Evolutionary conservation across 768 basidiomycete genomes (phyloP), one percentile per base, ranked within the genome.

Genomic region (Boletus fagicola): DNA sequence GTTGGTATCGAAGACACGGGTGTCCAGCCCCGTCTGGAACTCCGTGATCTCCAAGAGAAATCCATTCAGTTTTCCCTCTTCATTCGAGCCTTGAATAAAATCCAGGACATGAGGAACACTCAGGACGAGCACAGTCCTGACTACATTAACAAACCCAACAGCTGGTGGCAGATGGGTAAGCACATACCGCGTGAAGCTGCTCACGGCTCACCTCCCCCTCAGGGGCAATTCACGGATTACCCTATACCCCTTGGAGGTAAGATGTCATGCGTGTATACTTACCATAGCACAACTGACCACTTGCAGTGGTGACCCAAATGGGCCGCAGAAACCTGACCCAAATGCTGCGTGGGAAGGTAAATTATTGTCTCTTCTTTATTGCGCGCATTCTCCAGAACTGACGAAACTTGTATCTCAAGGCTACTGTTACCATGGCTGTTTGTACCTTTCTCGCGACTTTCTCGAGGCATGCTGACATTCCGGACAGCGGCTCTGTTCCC

Each of bases 111-210:
- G 64, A 53, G 5, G 10, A 53, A 33, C 35, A 16, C 33, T 4
- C 3, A 40, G 6, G 20, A 55, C n/a, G n/a, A 1, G 1, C 15
- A 50, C 4, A 53, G 51, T 39, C 47, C 62, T 20, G 26, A 55
- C 24, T 63, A 46, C 31, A 16, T 56, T 3, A 47, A 65, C 6
- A 65, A 62, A 0, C 64, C 64, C 15, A 65, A 65, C 47, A 59
- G 64, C 20, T 65, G 57, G 57, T 65, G 60, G 64, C 64, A 66
- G 35, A 59, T 65, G 0, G 61, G 64, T 66, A 47, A 45, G 51
- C 2, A 10, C 11, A 33, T 39, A 2, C 18, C 28, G 28, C 2
- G 9, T 11, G 7, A 22, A 11, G 30, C n/a, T 11, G 15, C 13
- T 40, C 16, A 12, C 1, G 0, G 2, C 47, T 59, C n/a, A 62